These are phyloP conservation scores for Huntiella bhutanensis DNA, from an alignment of 2,329 filamentous ascomycete genomes.

Conservation along the genomic window DNA sequence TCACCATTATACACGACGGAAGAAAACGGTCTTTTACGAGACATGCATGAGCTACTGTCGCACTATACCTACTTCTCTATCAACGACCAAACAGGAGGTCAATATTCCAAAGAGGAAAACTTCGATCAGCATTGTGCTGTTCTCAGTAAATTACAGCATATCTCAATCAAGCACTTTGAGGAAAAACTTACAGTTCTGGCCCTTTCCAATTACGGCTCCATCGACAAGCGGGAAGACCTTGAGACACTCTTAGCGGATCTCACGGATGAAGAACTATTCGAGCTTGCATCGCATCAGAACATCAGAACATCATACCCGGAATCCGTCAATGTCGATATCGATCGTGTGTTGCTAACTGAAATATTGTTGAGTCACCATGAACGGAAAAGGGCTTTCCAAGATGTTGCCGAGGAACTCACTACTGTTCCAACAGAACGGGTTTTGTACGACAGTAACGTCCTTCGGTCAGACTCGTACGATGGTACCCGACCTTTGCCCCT, in stretches of 20 bases:
- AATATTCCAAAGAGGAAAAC: slow-evolving; percentile 51
- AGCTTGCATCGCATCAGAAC: slow-evolving; percentile 52
- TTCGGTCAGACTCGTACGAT: slow-evolving; percentile 72
- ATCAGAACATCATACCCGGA: slow-evolving; percentile 69
- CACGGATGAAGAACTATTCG: slow-evolving; percentile 52
- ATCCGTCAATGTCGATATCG: slow-evolving; percentile 41
- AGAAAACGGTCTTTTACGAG: slow-evolving; percentile 57
- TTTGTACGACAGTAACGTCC: slow-evolving; percentile 60
- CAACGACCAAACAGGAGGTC: slow-evolving; percentile 72
- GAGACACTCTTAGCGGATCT: slow-evolving; percentile 54
- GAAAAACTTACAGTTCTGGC: slow-evolving; percentile 82
- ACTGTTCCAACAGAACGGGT: slow-evolving; percentile 68
- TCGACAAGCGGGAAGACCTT: slow-evolving; percentile 64
- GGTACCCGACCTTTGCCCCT: slow-evolving; percentile 74
- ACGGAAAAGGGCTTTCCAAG: slow-evolving; percentile 63
- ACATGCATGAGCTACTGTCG: slow-evolving; percentile 59
- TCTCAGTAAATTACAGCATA: slow-evolving; percentile 62
- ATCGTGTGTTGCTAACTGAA: slow-evolving; percentile 50
- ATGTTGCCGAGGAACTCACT: slow-evolving; percentile 49
- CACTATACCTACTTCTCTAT: slow-evolving; percentile 83
- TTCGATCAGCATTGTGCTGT: slow-evolving; percentile 63
- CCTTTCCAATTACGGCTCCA: slow-evolving; percentile 77
- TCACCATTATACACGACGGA: slow-evolving; percentile 63
- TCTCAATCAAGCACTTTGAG: slow-evolving; percentile 64
- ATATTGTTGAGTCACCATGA: slow-evolving; percentile 59